Conservation (phyloP, 768 basidiomycete species). For the Epithele typhae region DNA sequence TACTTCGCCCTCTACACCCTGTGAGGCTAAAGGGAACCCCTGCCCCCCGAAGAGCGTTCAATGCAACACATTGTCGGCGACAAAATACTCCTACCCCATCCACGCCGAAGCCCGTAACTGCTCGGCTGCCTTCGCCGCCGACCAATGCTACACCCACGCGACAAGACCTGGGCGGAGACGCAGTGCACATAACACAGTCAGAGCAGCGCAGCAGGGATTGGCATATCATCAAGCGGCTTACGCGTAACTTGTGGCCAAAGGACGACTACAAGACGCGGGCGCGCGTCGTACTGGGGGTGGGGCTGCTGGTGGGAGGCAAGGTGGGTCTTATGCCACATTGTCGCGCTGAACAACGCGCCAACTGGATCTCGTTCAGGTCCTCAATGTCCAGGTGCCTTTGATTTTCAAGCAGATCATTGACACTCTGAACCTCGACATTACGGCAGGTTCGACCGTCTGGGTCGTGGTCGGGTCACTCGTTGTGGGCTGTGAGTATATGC, state of each 20-base stretch:
- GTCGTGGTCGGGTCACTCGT: conserved; percentile 87
- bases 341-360: not conserved
- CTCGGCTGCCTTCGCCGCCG: too few relatives aligned
- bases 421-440: conserved; percentile 78
- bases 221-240: conserved; percentile 77
- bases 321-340: conserved; percentile 36
- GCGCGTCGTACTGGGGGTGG: conserved; percentile 80
- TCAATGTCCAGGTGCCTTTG: conserved; percentile 98
- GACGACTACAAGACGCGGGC: conserved; percentile 77
- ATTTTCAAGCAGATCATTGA: conserved; percentile 93
- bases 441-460: conserved; percentile 77
- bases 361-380: conserved; percentile 37
- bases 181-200: conserved; percentile 10
- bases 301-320: conserved; percentile 80
- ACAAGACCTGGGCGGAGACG: conserved; percentile 11
- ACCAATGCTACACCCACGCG: too few relatives aligned
- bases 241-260: conserved; percentile 90
- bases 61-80: too few relatives aligned
- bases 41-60: too few relatives aligned
- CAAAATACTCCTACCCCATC: too few relatives aligned
- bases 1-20: too few relatives aligned
- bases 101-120: too few relatives aligned
- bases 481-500: conserved; percentile 71
- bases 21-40: too few relatives aligned
- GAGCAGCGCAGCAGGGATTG: conserved; percentile 79